Percentiles rank a stretch among this genome's conserved stretches.
Evolutionary conservation across 495 filamentous ascomycete genomes (phyloP).

Genomic region (Bacidia gigantensis): DNA sequence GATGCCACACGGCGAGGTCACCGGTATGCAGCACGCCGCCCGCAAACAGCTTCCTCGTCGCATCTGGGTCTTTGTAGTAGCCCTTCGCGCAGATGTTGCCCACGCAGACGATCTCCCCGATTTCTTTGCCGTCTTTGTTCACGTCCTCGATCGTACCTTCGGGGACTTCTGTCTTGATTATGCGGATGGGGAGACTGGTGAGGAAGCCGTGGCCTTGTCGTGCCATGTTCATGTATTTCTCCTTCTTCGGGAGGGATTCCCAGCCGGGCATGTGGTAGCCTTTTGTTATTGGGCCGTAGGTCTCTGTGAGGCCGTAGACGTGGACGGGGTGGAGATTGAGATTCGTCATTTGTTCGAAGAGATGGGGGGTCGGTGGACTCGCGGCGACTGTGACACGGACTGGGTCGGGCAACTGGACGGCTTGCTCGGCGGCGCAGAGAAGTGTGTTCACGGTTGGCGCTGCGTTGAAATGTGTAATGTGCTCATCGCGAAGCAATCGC

Average conservation of each 20-base stretch:
- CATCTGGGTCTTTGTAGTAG: constrained; percentile 82
- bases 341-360: constrained; percentile 83
- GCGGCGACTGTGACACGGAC: constrained; percentile 90
- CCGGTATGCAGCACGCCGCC: constrained; percentile 83
- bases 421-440: constrained; percentile 63
- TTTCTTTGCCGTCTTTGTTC: constrained; percentile 64
- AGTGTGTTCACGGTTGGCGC: constrained; percentile 94
- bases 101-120: constrained; percentile 81
- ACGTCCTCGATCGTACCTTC: constrained; percentile 64
- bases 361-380: constrained; percentile 69
- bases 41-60: constrained; percentile 74
- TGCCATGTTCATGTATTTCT: constrained; percentile 75
- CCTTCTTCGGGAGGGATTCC: constrained; percentile 51
- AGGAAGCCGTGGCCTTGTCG: constrained; percentile 84
- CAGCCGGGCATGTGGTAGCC: constrained; percentile 73
- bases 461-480: constrained; percentile 88
- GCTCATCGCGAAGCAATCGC: constrained; percentile 67
- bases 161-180: constrained; percentile 64
- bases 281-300: constrained; percentile 92
- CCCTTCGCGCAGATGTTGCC: constrained; percentile 89
- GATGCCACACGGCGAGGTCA: constrained; percentile 83
- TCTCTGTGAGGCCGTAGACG: constrained; percentile 90
- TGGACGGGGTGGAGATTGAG: constrained; percentile 87
- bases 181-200: constrained; percentile 63
- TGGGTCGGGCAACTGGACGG: constrained; percentile 49